A percentile compares a stretch with the other conserved stretches of the same genome.
These are phyloP conservation scores for Scedosporium boydii DNA, from an alignment of 2,329 filamentous ascomycete genomes.

Conservation along the genomic window DNA sequence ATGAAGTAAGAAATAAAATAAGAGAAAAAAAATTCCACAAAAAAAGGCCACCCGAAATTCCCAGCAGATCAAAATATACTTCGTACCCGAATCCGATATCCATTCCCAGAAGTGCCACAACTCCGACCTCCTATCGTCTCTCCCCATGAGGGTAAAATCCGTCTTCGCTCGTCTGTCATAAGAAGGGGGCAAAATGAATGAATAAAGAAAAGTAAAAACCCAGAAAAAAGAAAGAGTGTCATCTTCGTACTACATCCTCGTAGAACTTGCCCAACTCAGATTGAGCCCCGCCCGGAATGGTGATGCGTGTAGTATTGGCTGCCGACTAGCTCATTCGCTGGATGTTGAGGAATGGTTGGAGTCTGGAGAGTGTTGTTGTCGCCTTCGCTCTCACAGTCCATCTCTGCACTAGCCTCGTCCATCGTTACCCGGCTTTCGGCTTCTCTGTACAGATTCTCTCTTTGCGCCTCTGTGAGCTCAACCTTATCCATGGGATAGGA, in stretches of 20 bases:
- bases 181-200: neutral
- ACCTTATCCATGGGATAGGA: slow-evolving; percentile 4
- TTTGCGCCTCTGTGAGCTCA: slow-evolving; percentile 2
- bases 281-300: neutral
- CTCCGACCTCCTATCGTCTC: no score
- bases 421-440: neutral
- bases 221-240: slow-evolving; percentile 1
- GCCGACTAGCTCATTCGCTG: neutral
- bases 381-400: neutral
- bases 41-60: neutral
- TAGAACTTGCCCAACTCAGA: neutral
- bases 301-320: neutral
- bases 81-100: no score
- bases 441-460: slow-evolving; percentile 4
- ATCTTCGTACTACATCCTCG: neutral
- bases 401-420: neutral
- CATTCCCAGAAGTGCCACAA: no score
- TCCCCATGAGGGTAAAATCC: neutral
- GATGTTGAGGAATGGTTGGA: neutral
- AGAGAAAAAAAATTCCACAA: neutral
- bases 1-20: neutral
- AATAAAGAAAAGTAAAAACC: slow-evolving; percentile 1
- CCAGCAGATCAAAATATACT: neutral
- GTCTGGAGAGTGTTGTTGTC: neutral
- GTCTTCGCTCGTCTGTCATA: neutral